Evolutionary conservation across 2,329 filamentous ascomycete genomes (phyloP), one percentile per base, ranked within the genome.

Genomic region (Pseudopyrenochaeta lycopersici): DNA sequence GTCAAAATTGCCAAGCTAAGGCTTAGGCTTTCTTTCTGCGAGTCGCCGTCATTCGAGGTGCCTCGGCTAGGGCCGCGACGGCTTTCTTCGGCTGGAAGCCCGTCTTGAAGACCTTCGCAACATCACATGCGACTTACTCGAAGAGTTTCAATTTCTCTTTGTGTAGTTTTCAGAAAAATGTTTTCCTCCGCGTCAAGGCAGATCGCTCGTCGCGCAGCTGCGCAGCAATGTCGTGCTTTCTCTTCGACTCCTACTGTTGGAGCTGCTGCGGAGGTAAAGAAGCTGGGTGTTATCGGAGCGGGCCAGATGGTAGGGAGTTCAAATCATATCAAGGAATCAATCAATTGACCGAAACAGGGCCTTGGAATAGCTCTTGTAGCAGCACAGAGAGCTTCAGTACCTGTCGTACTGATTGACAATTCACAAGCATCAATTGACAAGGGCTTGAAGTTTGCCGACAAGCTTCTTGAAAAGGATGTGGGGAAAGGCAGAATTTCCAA

Each of bases 331-430:
- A 10, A 20, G 2, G 23, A 48, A 40, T 20, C 12, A 18, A 5
- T 33, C 14, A 50, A 57, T 63, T 76, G 49, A 77, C 63, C 50
- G 7, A 38, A 7, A 12, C 38, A 98, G 94, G 95, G 95, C 54
- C 81, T 99, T 39, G 95, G 95, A 54, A 99, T 99, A 75, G 95
- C 95, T 45, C 86, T 99, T 14, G 94, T 99, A 41, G 95, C 94
- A 45, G 92, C 94, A 38, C 88, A 91, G 63, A 92, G 82, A 74
- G 94, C 94, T 38, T 82, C 87, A 55, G 85, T 99, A 0, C 90
- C 92, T 2, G 94, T 99, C 11, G 92, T 86, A 10, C 76, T 99
- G 35, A 85, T 99, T 55, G 95, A 99, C 76, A 90, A 80, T 56
- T 95, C 90, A 10, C 88, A 96, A 77, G 85, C 88, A 40, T 91